Evolutionary conservation across 106 monocot genomes (phyloP), one percentile per base, ranked within the genome.

Genomic region (Dioscorea zingiberensis): DNA sequence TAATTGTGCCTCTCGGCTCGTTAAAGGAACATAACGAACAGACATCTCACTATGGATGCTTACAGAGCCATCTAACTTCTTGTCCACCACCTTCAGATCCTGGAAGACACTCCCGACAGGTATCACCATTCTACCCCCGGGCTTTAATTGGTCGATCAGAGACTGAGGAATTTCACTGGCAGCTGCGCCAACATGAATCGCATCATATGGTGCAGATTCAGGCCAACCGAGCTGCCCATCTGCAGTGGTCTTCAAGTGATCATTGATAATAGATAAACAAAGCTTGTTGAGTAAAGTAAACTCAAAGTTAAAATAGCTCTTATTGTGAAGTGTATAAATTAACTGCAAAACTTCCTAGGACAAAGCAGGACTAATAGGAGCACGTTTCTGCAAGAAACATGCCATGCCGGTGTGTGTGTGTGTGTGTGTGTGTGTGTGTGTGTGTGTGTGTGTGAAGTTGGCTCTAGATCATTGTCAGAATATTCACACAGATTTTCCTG

Each of bases 101-200:
- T 93, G 93, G 71, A 84, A 76, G 9, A 71, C 0, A 6, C 73
- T 86, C 17, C 93, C 93, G 0, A 93, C 93, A 4, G 93, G 93
- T 24, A 88, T 88, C 21, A 93, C 93, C 83, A 93, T 54, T 58
- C 88, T 78, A 62, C 93, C 93, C 27, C 93, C 88, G 1, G 88
- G 93, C 48, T 93, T 93, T 68, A 93, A 68, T 65, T 93, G 93
- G 17, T 83, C 73, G 21, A 93, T 56, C 29, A 93, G 58, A 18
- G 88, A 32, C 46, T 83, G 63, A 0, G 93, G 93, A n/a, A 88
- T 75, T 32, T 85, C 85, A 13, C 85, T 69, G 9, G 93, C 93
- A 14, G 93, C 93, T 21, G 93, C 93, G 6, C 88, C 88, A 0
- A 93, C 93, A 59, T 93, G 93, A 32, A 93, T 93, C n/a, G 88